Base-by-base conservation (phyloP, 352 stramenopile species). In the Phytophthora cactorum region DNA sequence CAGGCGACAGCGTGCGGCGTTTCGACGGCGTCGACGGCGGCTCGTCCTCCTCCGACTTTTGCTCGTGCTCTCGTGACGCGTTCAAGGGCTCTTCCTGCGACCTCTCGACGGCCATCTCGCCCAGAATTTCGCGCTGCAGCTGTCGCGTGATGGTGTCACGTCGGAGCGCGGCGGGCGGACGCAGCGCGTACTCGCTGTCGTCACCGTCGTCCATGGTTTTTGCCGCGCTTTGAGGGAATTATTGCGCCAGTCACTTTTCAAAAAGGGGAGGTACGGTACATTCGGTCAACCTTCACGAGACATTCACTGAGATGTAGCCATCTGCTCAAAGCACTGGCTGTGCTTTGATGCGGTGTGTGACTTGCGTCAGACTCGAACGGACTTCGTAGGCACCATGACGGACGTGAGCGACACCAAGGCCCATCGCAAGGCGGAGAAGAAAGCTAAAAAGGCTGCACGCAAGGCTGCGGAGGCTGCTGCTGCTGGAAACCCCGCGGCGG, bases 61-160 rank as follows among this genome's bases (percentile, higher is more conserved):
- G 31, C 44, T 71, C 51, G 5, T 50, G 14, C 36, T 62, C 50
- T 7, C 36, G 38, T 11, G 28, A 53, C 34, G 43, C 52, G 39
- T 55, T 22, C 34, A 17, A 32, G 14, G 17, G 31, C 25, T 56
- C 32, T 4, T 56, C 9, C n/a, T 60, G 27, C n/a, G 36, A 1
- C 7, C 27, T 22, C 17, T 59, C 3, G 10, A 17, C 28, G 2
- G 54, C 57, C 5, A 63, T 45, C 17, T 81, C 69, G 45, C 72
- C 70, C 52, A 91, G 64, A 31, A 92, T 86, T 70, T 90, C 80
- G 38, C 80, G 80, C 77, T 90, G 84, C 44, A 90, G 68, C 63
- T 85, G 76, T 49, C 74, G 81, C 7, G 78, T 82, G 59, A 90
- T 77, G 29, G 74, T 88, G 25, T 89, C 84, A 36, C 67, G 52